A percentile compares a stretch with the other conserved stretches of the same genome.
These are phyloP conservation scores for Fagus crenata DNA, from an alignment of 306 rosid genomes.

Conservation along the genomic window DNA sequence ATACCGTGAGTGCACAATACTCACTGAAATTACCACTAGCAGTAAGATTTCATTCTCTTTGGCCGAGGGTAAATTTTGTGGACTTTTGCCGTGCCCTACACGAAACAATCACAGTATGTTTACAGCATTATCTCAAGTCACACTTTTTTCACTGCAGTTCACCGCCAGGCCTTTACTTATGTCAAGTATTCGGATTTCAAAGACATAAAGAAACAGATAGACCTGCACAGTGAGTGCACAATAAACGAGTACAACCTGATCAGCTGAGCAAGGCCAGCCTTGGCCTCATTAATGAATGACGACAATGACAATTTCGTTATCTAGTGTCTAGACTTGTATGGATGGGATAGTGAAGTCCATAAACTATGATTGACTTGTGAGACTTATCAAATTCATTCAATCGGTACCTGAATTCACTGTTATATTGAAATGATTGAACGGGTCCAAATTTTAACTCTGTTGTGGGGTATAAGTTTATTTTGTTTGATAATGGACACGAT, in stretches of 20 bases:
- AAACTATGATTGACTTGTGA: not conserved
- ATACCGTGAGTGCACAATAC: conserved; percentile 13
- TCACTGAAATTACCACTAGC: conserved; percentile 4
- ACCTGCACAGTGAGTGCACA: not conserved
- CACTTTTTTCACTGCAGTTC: conserved; percentile 6
- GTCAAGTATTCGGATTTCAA: not conserved
- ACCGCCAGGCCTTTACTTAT: not conserved
- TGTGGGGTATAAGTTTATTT: too few species aligned
- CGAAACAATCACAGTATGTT: not conserved
- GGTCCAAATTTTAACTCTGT: too few species aligned
- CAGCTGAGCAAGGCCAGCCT: not conserved
- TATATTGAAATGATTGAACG: not conserved
- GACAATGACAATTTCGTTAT: not conserved
- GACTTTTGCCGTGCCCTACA: conserved; percentile 19
- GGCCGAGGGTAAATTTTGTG: not conserved
- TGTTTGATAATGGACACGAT: too few species aligned
- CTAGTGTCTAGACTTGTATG: not conserved
- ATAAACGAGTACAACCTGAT: not conserved
- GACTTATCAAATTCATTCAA: not conserved
- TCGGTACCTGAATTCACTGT: not conserved
- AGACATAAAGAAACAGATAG: not conserved
- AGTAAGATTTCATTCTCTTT: conserved; percentile 18
- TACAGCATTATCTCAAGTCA: conserved; percentile 5
- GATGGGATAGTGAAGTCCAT: too few species aligned
- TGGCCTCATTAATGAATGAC: not conserved